Percentiles rank a stretch among this genome's conserved stretches.
These are phyloP conservation scores for Starmerella sirachaensis DNA, from an alignment of 805 yeast genomes.

Conservation along the genomic window DNA sequence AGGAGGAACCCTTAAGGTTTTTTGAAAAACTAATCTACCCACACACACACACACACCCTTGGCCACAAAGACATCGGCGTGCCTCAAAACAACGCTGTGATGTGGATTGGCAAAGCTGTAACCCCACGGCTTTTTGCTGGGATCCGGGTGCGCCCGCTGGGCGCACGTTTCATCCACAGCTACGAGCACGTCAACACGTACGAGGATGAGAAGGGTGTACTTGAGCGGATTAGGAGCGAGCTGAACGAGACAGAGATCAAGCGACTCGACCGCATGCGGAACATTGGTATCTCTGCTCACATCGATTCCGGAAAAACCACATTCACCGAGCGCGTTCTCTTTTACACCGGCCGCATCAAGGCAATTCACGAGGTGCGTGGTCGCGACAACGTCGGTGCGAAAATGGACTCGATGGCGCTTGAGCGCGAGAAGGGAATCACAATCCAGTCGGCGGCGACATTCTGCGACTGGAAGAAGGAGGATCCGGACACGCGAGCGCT, in stretches of 20 bases:
- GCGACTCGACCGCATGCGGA: conserved; percentile 56
- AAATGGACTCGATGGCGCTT: conserved; percentile 98
- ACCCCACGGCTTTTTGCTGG: conserved; percentile 1
- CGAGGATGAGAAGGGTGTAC: conserved; percentile 25
- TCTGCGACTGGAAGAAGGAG: conserved; percentile 82
- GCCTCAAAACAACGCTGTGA: too few species aligned
- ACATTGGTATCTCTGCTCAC: conserved; percentile 96
- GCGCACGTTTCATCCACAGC: conserved; percentile 12
- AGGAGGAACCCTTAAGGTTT: conserved; percentile 5
- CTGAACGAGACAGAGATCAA: conserved; percentile 28
- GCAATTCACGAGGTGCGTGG: conserved; percentile 51
- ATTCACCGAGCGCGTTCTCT: conserved; percentile 91
- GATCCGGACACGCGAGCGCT: conserved; percentile 18
- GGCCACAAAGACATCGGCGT: not conserved
- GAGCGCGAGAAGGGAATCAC: conserved; percentile 98
- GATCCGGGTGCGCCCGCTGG: not conserved
- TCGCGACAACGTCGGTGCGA: conserved; percentile 95
- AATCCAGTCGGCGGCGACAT: conserved; percentile 97
- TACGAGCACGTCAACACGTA: conserved; percentile 19
- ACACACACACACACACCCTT: not conserved
- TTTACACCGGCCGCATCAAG: conserved; percentile 82
- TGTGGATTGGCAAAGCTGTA: conserved; percentile 3
- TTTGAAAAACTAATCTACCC: conserved; percentile 3
- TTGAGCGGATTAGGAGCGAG: conserved; percentile 24
- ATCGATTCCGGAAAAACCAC: conserved; percentile 98